Percentiles rank a stretch among this genome's conserved stretches.
phyloP scores from a whole-genome alignment of 495 filamentous ascomycete species.

The Cryomyces antarcticus region DNA sequence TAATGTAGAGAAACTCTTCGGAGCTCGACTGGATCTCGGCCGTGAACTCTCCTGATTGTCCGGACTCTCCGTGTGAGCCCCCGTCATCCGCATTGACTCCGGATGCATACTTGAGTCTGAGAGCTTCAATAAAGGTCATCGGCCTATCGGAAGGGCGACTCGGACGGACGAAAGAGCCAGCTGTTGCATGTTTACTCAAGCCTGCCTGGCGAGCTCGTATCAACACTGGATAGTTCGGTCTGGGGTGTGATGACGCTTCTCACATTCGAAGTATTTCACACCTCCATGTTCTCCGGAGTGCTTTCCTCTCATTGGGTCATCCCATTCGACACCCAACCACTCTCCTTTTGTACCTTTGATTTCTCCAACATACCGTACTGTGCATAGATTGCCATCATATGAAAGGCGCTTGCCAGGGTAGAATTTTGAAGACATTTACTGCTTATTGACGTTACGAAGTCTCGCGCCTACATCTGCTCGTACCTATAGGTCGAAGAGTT shows the following conservation, averaged over 20 bases:
- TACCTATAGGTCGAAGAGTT: too few relatives aligned
- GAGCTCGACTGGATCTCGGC: too few relatives aligned
- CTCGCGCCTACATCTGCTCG: too few relatives aligned
- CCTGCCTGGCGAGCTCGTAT: constrained; percentile 24
- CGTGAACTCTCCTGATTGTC: too few relatives aligned
- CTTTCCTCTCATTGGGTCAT: constrained; percentile 66
- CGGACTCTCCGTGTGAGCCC: not conserved
- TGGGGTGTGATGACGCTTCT: constrained; percentile 1
- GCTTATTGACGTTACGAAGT: too few relatives aligned
- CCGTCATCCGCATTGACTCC: constrained; percentile 15
- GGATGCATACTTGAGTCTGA: constrained; percentile 64
- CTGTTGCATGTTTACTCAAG: constrained; percentile 39
- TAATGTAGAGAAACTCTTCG: constrained; percentile 41
- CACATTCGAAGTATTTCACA: constrained; percentile 70
- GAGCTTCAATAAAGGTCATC: constrained; percentile 54
- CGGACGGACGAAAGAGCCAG: constrained; percentile 74
- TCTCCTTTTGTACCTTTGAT: constrained; percentile 55
- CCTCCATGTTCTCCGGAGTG: constrained; percentile 70
- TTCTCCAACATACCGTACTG: constrained; percentile 61
- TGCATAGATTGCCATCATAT: constrained; percentile 53
- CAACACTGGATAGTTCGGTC: not conserved
- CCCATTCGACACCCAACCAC: constrained; percentile 97
- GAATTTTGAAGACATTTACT: constrained; percentile 4
- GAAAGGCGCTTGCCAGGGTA: constrained; percentile 54
- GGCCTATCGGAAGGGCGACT: constrained; percentile 44